These are phyloP conservation scores for Plasmodium ovale DNA, from an alignment of 169 alveolate genomes.

Conservation along the genomic window DNA sequence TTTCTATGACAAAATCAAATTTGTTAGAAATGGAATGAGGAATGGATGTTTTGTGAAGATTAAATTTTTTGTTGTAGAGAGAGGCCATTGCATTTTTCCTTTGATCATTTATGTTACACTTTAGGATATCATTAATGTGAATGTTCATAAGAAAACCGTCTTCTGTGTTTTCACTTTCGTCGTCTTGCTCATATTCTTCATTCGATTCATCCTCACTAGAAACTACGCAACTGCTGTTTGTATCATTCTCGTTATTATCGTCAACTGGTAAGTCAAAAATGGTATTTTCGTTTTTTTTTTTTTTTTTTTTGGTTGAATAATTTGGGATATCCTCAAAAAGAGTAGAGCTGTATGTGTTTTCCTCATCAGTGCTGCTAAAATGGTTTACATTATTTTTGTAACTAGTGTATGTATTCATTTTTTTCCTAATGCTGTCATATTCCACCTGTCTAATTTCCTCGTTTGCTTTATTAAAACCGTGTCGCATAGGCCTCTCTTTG, in stretches of 20 bases:
- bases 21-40: conserved; percentile 20
- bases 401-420: not conserved
- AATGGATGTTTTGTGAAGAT: conserved; percentile 4
- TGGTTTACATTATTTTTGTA: not conserved
- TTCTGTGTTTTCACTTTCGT: not conserved
- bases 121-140: not conserved
- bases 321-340: not conserved
- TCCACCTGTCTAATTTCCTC: not conserved
- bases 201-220: not conserved
- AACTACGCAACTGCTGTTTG: not conserved
- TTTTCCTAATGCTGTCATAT: not conserved
- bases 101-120: not conserved
- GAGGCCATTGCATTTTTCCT: conserved; percentile 9
- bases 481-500: not conserved
- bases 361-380: not conserved
- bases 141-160: not conserved
- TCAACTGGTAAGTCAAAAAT: too few relatives aligned
- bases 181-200: not conserved
- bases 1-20: conserved; percentile 33
- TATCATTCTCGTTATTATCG: not conserved
- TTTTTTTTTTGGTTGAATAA: not conserved
- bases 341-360: not conserved
- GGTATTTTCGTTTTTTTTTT: not conserved
- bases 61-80: not conserved
- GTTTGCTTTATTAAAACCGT: not conserved